These are phyloP conservation scores for Cladosporium phlei DNA, from an alignment of 2,329 filamentous ascomycete species.

Conservation along the genomic window DNA sequence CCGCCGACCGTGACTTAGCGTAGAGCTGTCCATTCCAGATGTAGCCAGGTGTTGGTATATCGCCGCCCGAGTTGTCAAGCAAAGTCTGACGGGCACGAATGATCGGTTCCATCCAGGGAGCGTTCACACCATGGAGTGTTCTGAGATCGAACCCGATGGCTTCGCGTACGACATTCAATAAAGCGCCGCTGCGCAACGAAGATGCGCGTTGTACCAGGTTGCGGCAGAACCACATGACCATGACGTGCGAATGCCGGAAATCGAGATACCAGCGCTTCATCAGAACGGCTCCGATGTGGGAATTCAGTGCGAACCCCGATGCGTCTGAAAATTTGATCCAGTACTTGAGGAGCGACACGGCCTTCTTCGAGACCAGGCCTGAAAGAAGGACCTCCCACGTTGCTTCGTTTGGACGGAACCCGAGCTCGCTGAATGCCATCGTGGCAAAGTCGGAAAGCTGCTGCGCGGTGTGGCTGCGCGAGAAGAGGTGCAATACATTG, in stretches of 20 bases:
- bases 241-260: constrained; percentile 23
- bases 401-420: constrained; percentile 21
- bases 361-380: constrained; percentile 19
- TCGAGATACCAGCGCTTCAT: constrained; percentile 25
- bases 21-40: constrained; percentile 7
- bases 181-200: constrained; percentile 16
- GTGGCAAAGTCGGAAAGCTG: constrained; percentile 27
- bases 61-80: neutral
- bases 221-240: constrained; percentile 26
- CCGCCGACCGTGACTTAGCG: neutral
- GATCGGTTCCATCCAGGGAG: constrained; percentile 10
- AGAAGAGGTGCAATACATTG: constrained; percentile 18
- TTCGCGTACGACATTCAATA: constrained; percentile 22
- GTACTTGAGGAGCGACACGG: constrained; percentile 19
- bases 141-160: constrained; percentile 27
- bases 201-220: constrained; percentile 17
- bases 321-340: constrained; percentile 26
- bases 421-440: constrained; percentile 19
- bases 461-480: constrained; percentile 17
- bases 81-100: neutral
- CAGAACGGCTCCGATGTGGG: constrained; percentile 18
- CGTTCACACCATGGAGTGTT: constrained; percentile 9
- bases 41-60: constrained; percentile 14
- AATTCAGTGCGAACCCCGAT: constrained; percentile 17
- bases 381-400: constrained; percentile 25